Base-by-base conservation (phyloP, 495 filamentous ascomycete genomes). In the Podospora anserina region DNA sequence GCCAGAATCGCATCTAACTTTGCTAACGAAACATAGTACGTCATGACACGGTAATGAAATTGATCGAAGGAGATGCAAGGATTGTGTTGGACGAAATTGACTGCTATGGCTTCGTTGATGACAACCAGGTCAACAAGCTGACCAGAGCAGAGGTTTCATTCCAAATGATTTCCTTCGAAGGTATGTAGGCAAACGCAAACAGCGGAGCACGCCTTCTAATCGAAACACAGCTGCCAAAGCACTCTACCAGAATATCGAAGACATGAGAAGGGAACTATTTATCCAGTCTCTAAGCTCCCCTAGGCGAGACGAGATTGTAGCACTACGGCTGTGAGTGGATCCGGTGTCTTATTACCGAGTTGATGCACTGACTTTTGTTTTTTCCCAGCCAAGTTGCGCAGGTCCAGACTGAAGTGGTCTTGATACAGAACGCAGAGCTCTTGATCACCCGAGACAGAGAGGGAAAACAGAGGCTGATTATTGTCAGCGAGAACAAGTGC, bases 201-300 rank as follows among this genome's bases (percentile, higher is more conserved):
- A 32, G 30, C 30, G 23, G 3, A 39, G 53, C 4, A 9, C 19
- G n/a, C 16, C 15, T 5, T 30, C 55, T 63, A 39, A 69, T 23
- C 0, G 5, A 13, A 20, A 34, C 65, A 20, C 15, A 72, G 70
- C 60, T 6, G 64, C 70, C 34, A 61, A 57, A 5, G 7, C 57
- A 18, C 49, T 76, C 2, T 64, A 71, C 18, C n/a, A 70, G 19
- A 66, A 65, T 5, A 44, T 76, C 3, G 70, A 75, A 39, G 64
- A 64, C 15, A 75, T 76, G 72, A 28, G 67, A 34, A 71, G 53
- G 57, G 74, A 75, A 30, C 64, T 76, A 11, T 70, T 73, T 53
- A 61, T 74, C 16, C 55, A 61, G 56, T 67, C 58, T 20, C 67
- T 74, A 11, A 67, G 69, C 32, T 68, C 32, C 26, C 72, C 67